phyloP scores from a whole-genome alignment of 345 rosid genomes.

The Laguncularia racemosa region DNA sequence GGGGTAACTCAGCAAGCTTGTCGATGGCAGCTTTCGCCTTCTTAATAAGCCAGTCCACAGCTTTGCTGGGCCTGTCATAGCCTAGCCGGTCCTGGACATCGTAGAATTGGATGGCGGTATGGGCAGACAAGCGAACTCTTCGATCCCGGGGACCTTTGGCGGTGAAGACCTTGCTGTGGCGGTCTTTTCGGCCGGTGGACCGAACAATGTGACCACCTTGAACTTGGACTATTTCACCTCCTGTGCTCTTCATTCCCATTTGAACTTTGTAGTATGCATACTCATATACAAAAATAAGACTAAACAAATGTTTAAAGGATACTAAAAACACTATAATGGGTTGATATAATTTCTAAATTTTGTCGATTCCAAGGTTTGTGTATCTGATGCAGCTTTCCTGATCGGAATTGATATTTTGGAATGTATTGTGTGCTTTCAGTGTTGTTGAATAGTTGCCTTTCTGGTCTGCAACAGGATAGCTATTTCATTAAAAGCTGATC shows the following conservation, averaged over 20 bases:
- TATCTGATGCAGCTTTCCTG: too few relatives aligned
- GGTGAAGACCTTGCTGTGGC: slow-evolving; percentile 80
- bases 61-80: slow-evolving; percentile 82
- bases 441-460: too few relatives aligned
- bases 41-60: slow-evolving; percentile 84
- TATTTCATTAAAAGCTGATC: slow-evolving; percentile 3
- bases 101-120: slow-evolving; percentile 82
- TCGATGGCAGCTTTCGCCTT: slow-evolving; percentile 74
- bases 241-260: slow-evolving; percentile 36
- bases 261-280: slow-evolving; percentile 9
- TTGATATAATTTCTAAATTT: too few relatives aligned
- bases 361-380: too few relatives aligned
- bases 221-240: slow-evolving; percentile 70
- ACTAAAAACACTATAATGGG: too few relatives aligned
- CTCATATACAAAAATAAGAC: slow-evolving; percentile 4
- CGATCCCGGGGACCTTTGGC: slow-evolving; percentile 78
- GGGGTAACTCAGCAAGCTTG: slow-evolving; percentile 52
- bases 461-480: neutral
- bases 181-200: slow-evolving; percentile 67
- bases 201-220: slow-evolving; percentile 78
- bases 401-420: too few relatives aligned
- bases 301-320: neutral
- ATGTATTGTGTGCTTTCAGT: too few relatives aligned
- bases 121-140: slow-evolving; percentile 73
- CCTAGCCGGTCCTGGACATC: slow-evolving; percentile 88